Conservation (phyloP, 2,329 filamentous ascomycete species). For the Exophiala alcalophila region DNA sequence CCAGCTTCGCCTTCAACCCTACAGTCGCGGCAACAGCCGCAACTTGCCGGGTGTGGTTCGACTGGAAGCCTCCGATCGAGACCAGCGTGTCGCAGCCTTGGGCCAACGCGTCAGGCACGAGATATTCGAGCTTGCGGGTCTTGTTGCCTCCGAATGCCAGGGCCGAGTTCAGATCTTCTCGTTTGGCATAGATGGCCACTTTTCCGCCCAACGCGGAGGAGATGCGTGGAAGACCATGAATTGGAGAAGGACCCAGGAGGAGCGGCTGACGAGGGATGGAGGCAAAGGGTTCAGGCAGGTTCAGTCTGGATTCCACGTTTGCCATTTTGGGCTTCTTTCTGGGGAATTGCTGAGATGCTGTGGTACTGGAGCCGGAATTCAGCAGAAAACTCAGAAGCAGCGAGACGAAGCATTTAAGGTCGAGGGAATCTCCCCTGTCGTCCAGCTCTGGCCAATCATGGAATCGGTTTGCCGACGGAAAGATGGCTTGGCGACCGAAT, state of each 20-base stretch:
- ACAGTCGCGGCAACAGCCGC: constrained; percentile 59
- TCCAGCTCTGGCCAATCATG: constrained; percentile 2
- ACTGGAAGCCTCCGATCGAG: constrained; percentile 66
- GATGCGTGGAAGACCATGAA: constrained; percentile 65
- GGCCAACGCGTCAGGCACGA: constrained; percentile 60
- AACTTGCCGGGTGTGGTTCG: constrained; percentile 67
- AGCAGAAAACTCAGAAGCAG: too few species aligned
- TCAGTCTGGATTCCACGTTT: too few species aligned
- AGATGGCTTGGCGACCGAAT: not conserved
- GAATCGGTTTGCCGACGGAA: constrained; percentile 10
- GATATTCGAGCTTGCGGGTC: constrained; percentile 67
- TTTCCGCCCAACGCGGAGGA: constrained; percentile 58
- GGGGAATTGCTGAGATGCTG: too few species aligned
- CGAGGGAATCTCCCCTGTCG: not conserved
- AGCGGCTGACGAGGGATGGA: constrained; percentile 61
- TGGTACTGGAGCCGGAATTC: too few species aligned
- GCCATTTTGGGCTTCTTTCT: too few species aligned
- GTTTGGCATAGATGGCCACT: constrained; percentile 66
- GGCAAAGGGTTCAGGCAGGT: constrained; percentile 59
- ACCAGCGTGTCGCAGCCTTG: constrained; percentile 61
- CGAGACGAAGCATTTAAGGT: constrained; percentile 7
- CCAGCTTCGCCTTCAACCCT: constrained; percentile 52
- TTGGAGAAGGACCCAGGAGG: constrained; percentile 66
- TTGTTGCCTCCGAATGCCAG: constrained; percentile 69
- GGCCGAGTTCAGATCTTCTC: constrained; percentile 68